Evolutionary conservation across 2,329 filamentous ascomycete species (phyloP).

Genomic region (Diaporthe ilicicola): DNA sequence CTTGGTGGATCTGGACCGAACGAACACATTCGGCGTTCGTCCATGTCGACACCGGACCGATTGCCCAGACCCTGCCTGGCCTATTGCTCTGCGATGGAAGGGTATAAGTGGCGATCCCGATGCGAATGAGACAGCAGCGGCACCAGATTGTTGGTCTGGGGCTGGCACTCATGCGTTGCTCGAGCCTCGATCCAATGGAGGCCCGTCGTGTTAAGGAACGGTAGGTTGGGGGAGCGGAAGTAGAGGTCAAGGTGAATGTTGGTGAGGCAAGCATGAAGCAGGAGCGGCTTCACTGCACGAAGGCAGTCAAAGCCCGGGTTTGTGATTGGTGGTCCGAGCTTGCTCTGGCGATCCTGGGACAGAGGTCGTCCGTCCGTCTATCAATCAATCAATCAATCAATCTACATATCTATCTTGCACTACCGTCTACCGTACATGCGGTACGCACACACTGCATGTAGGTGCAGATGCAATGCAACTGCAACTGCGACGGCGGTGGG

Average conservation of each 20-base stretch:
- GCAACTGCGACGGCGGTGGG: neutral
- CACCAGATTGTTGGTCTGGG: neutral
- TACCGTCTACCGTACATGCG: neutral
- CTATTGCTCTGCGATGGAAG: neutral
- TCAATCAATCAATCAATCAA: no score
- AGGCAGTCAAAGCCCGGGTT: neutral
- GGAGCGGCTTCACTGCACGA: neutral
- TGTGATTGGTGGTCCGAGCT: neutral
- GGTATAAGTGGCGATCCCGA: neutral
- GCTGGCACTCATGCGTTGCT: neutral
- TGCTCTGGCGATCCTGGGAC: no score
- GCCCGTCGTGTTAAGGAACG: neutral
- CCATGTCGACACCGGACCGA: neutral
- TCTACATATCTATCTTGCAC: no score
- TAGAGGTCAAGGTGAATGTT: neutral
- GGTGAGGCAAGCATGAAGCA: neutral
- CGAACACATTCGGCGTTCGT: neutral
- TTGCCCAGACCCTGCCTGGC: neutral
- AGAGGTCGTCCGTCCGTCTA: no score
- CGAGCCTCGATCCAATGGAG: neutral
- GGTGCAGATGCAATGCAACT: neutral
- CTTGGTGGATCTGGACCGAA: constrained; percentile 18
- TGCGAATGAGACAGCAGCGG: constrained; percentile 4
- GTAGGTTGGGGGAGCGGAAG: neutral
- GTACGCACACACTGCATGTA: no score